Evolutionary conservation across 176 grass and related monocot species (phyloP), one percentile per base, ranked within the genome.

Genomic region (Aegilops sharonensis): DNA sequence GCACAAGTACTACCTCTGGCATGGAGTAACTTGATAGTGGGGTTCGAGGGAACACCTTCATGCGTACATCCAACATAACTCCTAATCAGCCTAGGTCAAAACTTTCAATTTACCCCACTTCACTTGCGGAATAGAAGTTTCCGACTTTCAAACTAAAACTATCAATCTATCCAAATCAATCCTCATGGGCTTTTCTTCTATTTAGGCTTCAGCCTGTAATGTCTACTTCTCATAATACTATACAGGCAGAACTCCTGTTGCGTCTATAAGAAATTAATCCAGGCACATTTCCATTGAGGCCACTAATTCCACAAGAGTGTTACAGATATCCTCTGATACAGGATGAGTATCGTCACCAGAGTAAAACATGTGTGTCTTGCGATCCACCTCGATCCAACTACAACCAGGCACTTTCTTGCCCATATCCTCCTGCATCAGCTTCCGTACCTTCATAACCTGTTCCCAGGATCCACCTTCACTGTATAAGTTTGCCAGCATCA

Each of bases 401-500:
- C 90, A 94, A 74, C 94, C 94, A 50, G 92, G 92, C 62, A 92
- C 20, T 70, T 94, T 97, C 68, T 91, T 96, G 47, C 89, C 84
- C 47, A 60, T 64, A 62, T 93, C 85, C 64, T 87, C 71, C 82
- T 89, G 88, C 78, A 92, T 81, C 2, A 81, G 25, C 34, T 81
- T 96, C 78, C 94, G 78, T 65, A 84, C 75, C 79, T 83, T 96
- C 54, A 70, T 84, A 75, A 93, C 78, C 78, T 96, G 89, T 86
- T 91, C 94, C 94, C 94, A 96, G 32, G 84, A 78, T 43, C 94
- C 94, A 86, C 82, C 72, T 91, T 96, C 91, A 73, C 89, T 91
- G 83, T 93, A 96, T 70, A 96, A 67, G 77, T 96, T 96, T 80
- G 89, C 94, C 67, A 92, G 75, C 90, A 94, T 97, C n/a, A 90